Base-by-base conservation (phyloP, 2,329 filamentous ascomycete genomes). In the Aphanoascus verrucosus region DNA sequence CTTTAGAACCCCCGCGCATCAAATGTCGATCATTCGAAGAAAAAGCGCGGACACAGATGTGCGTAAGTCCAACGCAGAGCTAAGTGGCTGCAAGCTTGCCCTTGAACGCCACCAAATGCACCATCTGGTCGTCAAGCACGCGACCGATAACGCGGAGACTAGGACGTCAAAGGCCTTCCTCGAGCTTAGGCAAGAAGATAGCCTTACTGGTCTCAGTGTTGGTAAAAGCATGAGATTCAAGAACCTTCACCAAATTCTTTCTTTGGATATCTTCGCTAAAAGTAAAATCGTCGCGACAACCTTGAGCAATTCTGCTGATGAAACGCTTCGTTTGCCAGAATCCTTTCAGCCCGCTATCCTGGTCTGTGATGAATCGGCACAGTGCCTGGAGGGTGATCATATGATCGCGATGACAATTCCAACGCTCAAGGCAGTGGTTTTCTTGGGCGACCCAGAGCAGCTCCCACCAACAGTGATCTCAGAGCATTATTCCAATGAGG, bases 301-400 rank as follows among this genome's bases (percentile, higher is more conserved):
- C 15, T 9, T 46, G 43, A 43, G 7, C n/a, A 46, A 23, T 17
- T 45, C 35, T 14, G 38, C 32, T 19, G 15, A 17, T 45, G 49
- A 14, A 32, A 28, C 23, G 23, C 11, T 41, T 15, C 19, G 23
- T 23, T 11, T 28, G 49, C 2, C 12, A 3, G 43, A 15, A 8
- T 3, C 1, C 7, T 58, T 59, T 45, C 0, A 19, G 3, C 58
- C 58, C 19, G 49, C 53, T 34, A 43, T 52, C 12, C n/a, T 60
- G 14, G 20, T 59, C n/a, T 54, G 55, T 28, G 57, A 60, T 12
- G 55, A 60, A 28, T 54, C 55, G 14, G 45, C 47, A 14, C 53
- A 60, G 49, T 59, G 53, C 40, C 46, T 58, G 1, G 54, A 60
- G 40, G 55, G 55, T 23, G 55, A 58, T 8, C 43, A 37, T 7